phyloP scores from a whole-genome alignment of 495 filamentous ascomycete species.

The Aspergillus coremiiformis region DNA sequence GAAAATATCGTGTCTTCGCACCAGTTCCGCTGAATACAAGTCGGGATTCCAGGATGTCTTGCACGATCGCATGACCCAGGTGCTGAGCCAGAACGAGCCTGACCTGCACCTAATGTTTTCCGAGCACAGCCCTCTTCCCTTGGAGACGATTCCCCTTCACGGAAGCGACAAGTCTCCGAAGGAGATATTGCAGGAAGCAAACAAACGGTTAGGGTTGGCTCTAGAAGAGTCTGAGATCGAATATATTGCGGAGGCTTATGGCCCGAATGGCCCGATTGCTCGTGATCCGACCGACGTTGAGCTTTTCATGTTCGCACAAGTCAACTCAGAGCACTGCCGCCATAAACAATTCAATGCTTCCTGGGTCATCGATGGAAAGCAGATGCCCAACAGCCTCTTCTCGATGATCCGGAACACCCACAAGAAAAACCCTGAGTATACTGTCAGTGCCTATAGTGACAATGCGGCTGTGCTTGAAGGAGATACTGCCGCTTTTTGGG shows the following conservation, averaged over 20 bases:
- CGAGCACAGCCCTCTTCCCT: conserved; percentile 59
- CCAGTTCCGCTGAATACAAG: conserved; percentile 27
- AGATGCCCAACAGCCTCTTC: conserved; percentile 73
- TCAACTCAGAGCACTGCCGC: conserved; percentile 57
- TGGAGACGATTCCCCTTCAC: conserved; percentile 66
- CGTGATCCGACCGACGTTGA: conserved; percentile 83
- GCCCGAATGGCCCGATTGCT: conserved; percentile 56
- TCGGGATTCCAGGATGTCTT: conserved; percentile 62
- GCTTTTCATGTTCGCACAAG: conserved; percentile 98
- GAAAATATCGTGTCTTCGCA: conserved; percentile 51
- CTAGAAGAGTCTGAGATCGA: conserved; percentile 85
- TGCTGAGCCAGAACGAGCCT: conserved; percentile 56
- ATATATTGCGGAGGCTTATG: conserved; percentile 83
- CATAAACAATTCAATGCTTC: conserved; percentile 91
- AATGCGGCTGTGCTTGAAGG: conserved; percentile 92
- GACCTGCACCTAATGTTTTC: conserved; percentile 70
- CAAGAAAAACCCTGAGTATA: conserved; percentile 64
- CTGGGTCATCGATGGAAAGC: conserved; percentile 90
- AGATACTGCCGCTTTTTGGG: conserved; percentile 67
- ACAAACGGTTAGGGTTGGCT: conserved; percentile 72
- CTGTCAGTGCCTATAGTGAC: conserved; percentile 92
- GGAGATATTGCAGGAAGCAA: conserved; percentile 70
- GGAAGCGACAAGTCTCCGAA: conserved; percentile 53
- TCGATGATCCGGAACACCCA: conserved; percentile 95
- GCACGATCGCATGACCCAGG: conserved; percentile 92